Conservation (phyloP, 2,329 filamentous ascomycete genomes). For the Didymellaceae sp. region DNA sequence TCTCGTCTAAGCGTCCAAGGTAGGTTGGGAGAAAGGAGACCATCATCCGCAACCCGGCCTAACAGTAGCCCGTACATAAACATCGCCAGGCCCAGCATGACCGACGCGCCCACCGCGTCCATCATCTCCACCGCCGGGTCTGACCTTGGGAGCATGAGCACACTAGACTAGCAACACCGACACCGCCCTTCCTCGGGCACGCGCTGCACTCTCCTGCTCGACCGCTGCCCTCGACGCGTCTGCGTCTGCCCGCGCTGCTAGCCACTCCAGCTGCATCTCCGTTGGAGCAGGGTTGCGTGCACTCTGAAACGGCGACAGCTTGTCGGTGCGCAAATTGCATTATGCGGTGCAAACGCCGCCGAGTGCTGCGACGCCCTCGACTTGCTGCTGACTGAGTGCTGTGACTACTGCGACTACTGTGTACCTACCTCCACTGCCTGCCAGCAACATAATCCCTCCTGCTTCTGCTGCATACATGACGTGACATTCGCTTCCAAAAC, state of each 20-base stretch:
- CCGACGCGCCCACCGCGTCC: constrained; percentile 3
- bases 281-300: constrained; percentile 8
- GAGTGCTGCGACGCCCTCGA: constrained; percentile 5
- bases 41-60: constrained; percentile 21
- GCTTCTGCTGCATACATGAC: constrained; percentile 15
- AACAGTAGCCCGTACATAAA: constrained; percentile 16
- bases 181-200: constrained; percentile 5
- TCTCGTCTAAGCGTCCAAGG: constrained; percentile 6
- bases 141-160: constrained; percentile 12
- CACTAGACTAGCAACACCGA: background rate
- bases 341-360: constrained; percentile 11
- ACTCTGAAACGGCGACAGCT: constrained; percentile 18
- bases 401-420: background rate
- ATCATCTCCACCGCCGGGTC: constrained; percentile 16
- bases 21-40: constrained; percentile 17
- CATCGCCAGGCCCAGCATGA: constrained; percentile 5
- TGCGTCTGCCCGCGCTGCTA: constrained; percentile 2
- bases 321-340: constrained; percentile 18
- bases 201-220: constrained; percentile 5
- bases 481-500: constrained; percentile 7
- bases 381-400: background rate
- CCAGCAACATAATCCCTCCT: constrained; percentile 1
- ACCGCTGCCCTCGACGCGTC: constrained; percentile 2
- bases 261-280: constrained; percentile 8
- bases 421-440: background rate